Base-by-base conservation (phyloP, 371 early-diverging fungal species). In the Zychaea mexicana region DNA sequence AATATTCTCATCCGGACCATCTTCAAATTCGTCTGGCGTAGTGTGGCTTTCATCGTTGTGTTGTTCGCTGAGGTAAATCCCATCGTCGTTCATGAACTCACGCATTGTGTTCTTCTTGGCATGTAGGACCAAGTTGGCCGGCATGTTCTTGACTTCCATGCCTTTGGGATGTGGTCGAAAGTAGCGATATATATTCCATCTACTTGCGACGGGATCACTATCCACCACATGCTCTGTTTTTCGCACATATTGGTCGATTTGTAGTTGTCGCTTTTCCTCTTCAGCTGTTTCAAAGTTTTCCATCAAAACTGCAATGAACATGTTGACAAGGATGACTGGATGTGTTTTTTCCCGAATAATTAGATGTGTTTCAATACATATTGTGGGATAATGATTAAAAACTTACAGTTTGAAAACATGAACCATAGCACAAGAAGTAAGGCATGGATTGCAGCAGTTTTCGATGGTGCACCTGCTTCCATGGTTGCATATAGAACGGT, bases 301-400 rank as follows among this genome's bases (percentile, higher is more conserved):
- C 86, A 89, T 85, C 27, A 89, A 70, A 47, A 86, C 81, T 32
- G 85, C 88, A 68, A 87, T 88, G 47, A 88, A 77, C 82, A 87
- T 77, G 61, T 89, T 87, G 33, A 88, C 79, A 61, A 89, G 46
- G 13, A 88, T 81, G 64, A 84, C 85, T 84, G 58, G 15, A 9
- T 3, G 47, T 42, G 27, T 32, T 2, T 26, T 15, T 27, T 31
- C 12, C 12, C 33, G 33, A 8, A 8, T 33, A 8, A 33, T 42
- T 15, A n/a, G n/a, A n/a, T n/a, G n/a, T n/a, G n/a, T n/a, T n/a
- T n/a, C n/a, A n/a, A n/a, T n/a, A n/a, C n/a, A n/a, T n/a, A n/a
- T n/a, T n/a, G n/a, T n/a, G n/a, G n/a, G n/a, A n/a, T n/a, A n/a
- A n/a, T n/a, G n/a, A n/a, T n/a, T n/a, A 42, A 42, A 19, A 19